These are phyloP conservation scores for Syzygium jambos DNA, from an alignment of 345 rosid genomes.

Conservation along the genomic window DNA sequence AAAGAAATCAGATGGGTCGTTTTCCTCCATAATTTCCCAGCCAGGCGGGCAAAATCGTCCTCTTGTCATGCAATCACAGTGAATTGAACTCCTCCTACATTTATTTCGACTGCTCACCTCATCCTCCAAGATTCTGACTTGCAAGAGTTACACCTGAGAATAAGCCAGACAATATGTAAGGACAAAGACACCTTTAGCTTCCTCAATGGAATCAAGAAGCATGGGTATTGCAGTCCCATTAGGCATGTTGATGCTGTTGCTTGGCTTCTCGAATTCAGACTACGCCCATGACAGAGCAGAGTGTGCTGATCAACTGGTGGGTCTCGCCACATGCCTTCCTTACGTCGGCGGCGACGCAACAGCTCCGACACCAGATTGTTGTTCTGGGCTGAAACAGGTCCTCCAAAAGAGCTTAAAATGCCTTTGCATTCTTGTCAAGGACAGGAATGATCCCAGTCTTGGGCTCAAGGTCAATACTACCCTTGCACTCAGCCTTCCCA, in stretches of 20 bases:
- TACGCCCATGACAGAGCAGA: slow-evolving; percentile 53
- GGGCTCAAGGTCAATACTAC: slow-evolving; percentile 57
- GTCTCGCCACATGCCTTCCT: slow-evolving; percentile 56
- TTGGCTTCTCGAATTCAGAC: slow-evolving; percentile 31
- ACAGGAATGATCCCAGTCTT: slow-evolving; percentile 61
- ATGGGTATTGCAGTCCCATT: neutral
- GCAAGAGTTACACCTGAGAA: neutral
- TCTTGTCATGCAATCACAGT: neutral
- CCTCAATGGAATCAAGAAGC: neutral
- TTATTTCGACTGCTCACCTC: neutral
- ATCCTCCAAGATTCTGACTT: neutral
- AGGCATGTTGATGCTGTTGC: neutral
- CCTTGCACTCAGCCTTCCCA: slow-evolving; percentile 58
- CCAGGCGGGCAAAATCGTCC: neutral
- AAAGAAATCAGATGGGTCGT: neutral
- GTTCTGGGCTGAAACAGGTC: slow-evolving; percentile 54
- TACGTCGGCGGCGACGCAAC: slow-evolving; percentile 58
- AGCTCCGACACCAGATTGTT: slow-evolving; percentile 64
- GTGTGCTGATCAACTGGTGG: slow-evolving; percentile 41
- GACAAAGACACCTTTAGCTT: neutral
- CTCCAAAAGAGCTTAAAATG: slow-evolving; percentile 57
- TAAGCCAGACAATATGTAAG: neutral
- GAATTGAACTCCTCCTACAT: neutral
- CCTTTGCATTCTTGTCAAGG: slow-evolving; percentile 59
- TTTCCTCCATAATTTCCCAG: neutral